Conservation (phyloP, 2,329 filamentous ascomycete genomes). For the Aspergillus quadrilineatus region DNA sequence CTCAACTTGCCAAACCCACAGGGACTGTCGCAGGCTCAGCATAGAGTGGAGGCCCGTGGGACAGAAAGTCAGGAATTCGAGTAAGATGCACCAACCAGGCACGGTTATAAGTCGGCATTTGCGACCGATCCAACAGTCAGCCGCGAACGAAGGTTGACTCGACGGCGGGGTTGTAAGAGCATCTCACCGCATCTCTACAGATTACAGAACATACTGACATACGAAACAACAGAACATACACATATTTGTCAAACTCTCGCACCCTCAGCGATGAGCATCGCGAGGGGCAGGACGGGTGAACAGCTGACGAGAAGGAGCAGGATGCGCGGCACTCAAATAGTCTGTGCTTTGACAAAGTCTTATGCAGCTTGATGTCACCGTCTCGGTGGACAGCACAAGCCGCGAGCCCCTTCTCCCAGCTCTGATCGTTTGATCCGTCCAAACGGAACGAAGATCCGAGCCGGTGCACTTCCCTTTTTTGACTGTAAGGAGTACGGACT, state of each 20-base stretch:
- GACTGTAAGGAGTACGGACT: neutral
- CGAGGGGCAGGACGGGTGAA: neutral
- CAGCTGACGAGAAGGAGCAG: neutral
- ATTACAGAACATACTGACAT: too few species aligned
- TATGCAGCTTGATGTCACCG: conserved; percentile 26
- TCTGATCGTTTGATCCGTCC: conserved; percentile 3
- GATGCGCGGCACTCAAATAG: conserved; percentile 3
- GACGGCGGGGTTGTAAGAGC: neutral
- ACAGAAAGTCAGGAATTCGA: neutral
- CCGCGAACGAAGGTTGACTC: neutral
- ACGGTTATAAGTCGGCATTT: neutral
- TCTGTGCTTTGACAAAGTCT: neutral
- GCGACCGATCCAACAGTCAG: neutral
- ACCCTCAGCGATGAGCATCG: neutral
- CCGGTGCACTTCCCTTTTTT: neutral
- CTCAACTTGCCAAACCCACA: neutral
- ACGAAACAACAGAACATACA: too few species aligned
- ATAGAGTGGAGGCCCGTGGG: neutral
- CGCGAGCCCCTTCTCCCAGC: neutral
- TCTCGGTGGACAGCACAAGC: neutral
- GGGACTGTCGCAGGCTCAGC: neutral
- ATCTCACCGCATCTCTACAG: neutral
- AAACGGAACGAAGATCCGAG: conserved; percentile 2
- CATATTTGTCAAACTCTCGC: neutral
- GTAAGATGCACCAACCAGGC: neutral